Evolutionary conservation across 2,329 filamentous ascomycete genomes (phyloP).

Genomic region (Aureobasidium sp.): DNA sequence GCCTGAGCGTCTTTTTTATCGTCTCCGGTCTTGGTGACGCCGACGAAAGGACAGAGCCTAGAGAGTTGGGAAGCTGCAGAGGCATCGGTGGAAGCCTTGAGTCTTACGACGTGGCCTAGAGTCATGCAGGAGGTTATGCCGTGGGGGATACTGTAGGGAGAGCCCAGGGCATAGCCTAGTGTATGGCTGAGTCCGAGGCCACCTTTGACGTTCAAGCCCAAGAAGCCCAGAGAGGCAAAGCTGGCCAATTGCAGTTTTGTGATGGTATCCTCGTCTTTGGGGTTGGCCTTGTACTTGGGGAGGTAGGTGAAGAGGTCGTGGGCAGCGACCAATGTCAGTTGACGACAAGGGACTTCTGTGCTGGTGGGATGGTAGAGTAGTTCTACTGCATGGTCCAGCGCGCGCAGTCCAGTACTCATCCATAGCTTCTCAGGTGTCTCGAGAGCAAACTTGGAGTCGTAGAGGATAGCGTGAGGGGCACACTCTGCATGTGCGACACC

Average conservation of each 20-base stretch:
- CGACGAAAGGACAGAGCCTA: conserved; percentile 37
- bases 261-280: conserved; percentile 40
- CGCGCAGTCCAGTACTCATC: conserved; percentile 45
- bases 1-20: conserved; percentile 35
- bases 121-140: conserved; percentile 49
- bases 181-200: conserved; percentile 39
- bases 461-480: conserved; percentile 43
- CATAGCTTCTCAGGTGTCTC: conserved; percentile 45
- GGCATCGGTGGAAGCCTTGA: conserved; percentile 38
- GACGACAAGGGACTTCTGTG: conserved; percentile 43
- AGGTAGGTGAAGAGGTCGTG: conserved; percentile 41
- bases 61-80: conserved; percentile 40
- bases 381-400: conserved; percentile 50
- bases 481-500: conserved; percentile 36
- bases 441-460: conserved; percentile 44
- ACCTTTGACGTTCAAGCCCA: conserved; percentile 44
- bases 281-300: conserved; percentile 38
- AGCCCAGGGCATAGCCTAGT: conserved; percentile 44
- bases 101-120: conserved; percentile 45
- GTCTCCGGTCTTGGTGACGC: conserved; percentile 32
- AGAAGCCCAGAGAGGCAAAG: conserved; percentile 43
- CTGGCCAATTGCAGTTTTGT: conserved; percentile 46
- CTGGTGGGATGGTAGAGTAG: conserved; percentile 43
- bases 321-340: conserved; percentile 38
- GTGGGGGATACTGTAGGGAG: conserved; percentile 49